Evolutionary conservation across 73 alveolate genomes (phyloP), one percentile per base, ranked within the genome.

Genomic region (Paramecium tetraurelia): DNA sequence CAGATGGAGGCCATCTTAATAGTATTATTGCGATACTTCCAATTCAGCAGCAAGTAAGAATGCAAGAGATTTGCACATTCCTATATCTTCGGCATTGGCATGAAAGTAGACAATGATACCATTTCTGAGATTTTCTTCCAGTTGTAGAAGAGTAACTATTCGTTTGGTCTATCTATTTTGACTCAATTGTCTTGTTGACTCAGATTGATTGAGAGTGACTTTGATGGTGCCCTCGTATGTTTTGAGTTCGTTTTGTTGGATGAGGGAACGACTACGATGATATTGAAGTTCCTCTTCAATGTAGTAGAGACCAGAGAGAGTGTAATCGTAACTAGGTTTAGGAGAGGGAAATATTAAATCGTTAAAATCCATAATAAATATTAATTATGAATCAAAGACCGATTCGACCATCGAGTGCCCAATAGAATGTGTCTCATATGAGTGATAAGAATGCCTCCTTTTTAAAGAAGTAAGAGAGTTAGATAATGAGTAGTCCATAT

Each of bases 61-160:
- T 1, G 90, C 90, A 43, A 80, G 33, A 5, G 70, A 48, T 44
- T 41, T 48, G 16, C 92, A 63, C 90, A 69, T 69, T 9, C 90
- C 83, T 16, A 87, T 41, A 69, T 87, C 94, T 76, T 87, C 94
- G 2, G 94, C 94, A 69, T 87, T 87, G 11, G 94, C 94, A 87
- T 87, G 94, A 85, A 87, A 87, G 24, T 77, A 87, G 14, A 87
- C 75, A 22, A 87, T 40, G 2, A 87, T 44, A 31, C 86, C 86
- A 33, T 85, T 86, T 27, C 46, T 27, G 14, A 63, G 46, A 63
- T 63, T 63, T 16, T 63, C 84, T 63, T 27, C 50, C 0, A 63
- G 20, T 63, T 63, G 31, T 14, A 63, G 31, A 6, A 63, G 46
- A 63, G 84, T 63, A n/a, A 63, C 84, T 14, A 63, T 31, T 63